Conservation (phyloP, 2,329 filamentous ascomycete species). For the Xylariaceae sp. region DNA sequence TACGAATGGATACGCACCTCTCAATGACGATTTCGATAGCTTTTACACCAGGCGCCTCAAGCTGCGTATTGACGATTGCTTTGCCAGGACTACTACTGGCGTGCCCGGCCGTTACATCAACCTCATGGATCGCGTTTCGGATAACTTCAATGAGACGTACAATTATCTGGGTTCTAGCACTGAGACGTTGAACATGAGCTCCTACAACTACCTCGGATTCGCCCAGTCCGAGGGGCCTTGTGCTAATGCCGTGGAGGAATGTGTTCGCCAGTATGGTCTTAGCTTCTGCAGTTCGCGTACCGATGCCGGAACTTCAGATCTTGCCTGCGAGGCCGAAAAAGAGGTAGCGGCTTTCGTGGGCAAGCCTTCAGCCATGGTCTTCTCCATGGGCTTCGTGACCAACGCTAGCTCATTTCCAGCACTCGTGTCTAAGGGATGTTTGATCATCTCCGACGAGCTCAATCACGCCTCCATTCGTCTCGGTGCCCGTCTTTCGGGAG, state of each 20-base stretch:
- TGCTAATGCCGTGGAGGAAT: slow-evolving; percentile 85
- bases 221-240: slow-evolving; percentile 96
- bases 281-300: slow-evolving; percentile 75
- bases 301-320: slow-evolving; percentile 81
- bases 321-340: slow-evolving; percentile 84
- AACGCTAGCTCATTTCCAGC: slow-evolving; percentile 92
- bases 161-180: slow-evolving; percentile 84
- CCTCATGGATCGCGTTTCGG: slow-evolving; percentile 81
- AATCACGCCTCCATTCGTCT: slow-evolving; percentile 98
- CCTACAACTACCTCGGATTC: slow-evolving; percentile 98
- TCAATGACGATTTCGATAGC: slow-evolving; percentile 98
- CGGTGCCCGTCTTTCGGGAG: slow-evolving; percentile 87
- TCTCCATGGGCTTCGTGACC: slow-evolving; percentile 98
- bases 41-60: slow-evolving; percentile 94
- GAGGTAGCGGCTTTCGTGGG: slow-evolving; percentile 88
- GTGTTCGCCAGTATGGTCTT: slow-evolving; percentile 80
- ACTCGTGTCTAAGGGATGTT: slow-evolving; percentile 84
- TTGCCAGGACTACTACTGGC: slow-evolving; percentile 85
- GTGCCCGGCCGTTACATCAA: slow-evolving; percentile 94
- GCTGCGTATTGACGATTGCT: slow-evolving; percentile 93
- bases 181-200: slow-evolving; percentile 97
- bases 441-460: slow-evolving; percentile 94
- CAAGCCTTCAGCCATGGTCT: slow-evolving; percentile 92
- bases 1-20: slow-evolving; percentile 83
- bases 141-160: slow-evolving; percentile 90